Conservation (phyloP, 176 grass and related monocot species). For the Carex littledalei region DNA sequence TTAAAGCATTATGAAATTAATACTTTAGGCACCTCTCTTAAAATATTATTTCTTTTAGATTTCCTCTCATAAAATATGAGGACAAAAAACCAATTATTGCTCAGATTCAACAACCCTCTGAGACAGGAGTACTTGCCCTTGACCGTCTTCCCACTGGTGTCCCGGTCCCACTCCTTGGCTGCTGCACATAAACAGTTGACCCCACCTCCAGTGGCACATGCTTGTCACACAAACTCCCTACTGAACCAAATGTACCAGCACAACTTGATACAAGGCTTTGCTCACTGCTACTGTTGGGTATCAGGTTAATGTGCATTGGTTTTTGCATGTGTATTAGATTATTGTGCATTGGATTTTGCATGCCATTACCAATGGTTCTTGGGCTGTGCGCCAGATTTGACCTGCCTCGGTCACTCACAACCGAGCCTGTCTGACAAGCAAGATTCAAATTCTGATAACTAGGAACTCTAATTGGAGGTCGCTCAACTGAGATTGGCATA, state of each 20-base stretch:
- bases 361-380: background rate
- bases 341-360: conserved; percentile 1
- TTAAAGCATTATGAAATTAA: background rate
- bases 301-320: background rate
- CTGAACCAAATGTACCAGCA: background rate
- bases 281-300: background rate
- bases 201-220: background rate
- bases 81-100: background rate
- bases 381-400: background rate
- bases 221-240: background rate
- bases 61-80: background rate
- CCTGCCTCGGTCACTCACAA: background rate
- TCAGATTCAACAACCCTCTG: background rate
- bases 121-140: background rate
- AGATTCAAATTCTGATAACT: conserved; percentile 17
- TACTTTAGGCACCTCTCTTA: background rate
- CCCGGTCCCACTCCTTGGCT: background rate
- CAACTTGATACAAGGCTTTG: background rate
- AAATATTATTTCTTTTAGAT: background rate
- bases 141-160: background rate
- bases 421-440: background rate
- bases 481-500: background rate
- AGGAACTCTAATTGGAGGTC: background rate
- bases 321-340: background rate
- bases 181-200: background rate